Evolutionary conservation across 805 yeast genomes (phyloP).

Genomic region (Candida oleophila): DNA sequence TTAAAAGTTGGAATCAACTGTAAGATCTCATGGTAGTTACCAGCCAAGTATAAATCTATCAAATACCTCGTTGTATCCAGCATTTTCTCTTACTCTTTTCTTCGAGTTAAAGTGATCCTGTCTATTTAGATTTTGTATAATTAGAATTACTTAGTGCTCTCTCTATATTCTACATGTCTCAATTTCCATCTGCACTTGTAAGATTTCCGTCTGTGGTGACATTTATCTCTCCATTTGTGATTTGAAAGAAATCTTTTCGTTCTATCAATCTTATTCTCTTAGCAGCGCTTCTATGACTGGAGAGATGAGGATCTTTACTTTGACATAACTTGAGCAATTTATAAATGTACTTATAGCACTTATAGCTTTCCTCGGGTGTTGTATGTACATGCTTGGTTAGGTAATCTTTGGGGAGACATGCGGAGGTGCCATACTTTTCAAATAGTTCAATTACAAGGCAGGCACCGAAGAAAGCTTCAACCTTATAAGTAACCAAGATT

Average conservation of each 20-base stretch:
- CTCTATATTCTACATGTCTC: too few species aligned
- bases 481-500: slow-evolving; percentile 33
- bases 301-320: slow-evolving; percentile 18
- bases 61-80: background rate
- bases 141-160: too few species aligned
- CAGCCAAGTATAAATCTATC: slow-evolving; percentile 4
- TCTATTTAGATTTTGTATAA: too few species aligned
- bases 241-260: slow-evolving; percentile 13
- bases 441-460: slow-evolving; percentile 19
- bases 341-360: slow-evolving; percentile 27
- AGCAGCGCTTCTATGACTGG: slow-evolving; percentile 22
- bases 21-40: slow-evolving; percentile 17
- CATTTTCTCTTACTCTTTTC: background rate
- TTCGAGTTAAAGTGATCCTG: too few species aligned
- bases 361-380: slow-evolving; percentile 13
- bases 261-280: slow-evolving; percentile 17
- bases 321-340: slow-evolving; percentile 21
- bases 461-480: slow-evolving; percentile 31
- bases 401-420: slow-evolving; percentile 19
- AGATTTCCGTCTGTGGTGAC: slow-evolving; percentile 2
- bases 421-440: slow-evolving; percentile 10
- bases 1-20: slow-evolving; percentile 11
- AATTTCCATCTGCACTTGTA: background rate
- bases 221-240: slow-evolving; percentile 11
- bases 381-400: slow-evolving; percentile 8